A percentile compares a stretch with the other conserved stretches of the same genome.
Evolutionary conservation across 305 asterid genomes (phyloP).

Genomic region (Solanum chacoense): DNA sequence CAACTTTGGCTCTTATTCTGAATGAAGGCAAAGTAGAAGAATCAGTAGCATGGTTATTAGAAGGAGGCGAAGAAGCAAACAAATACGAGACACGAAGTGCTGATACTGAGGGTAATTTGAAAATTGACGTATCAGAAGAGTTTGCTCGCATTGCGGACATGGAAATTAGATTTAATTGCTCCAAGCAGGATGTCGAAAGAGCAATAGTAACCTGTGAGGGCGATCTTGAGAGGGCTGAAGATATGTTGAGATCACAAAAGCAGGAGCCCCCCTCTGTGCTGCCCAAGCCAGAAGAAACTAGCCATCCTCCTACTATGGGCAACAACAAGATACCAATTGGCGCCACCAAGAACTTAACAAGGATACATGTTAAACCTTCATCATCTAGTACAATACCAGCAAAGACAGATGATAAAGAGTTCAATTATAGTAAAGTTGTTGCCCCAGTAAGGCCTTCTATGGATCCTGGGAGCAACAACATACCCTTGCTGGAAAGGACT

Average conservation of each 20-base stretch:
- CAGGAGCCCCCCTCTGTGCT: constrained; percentile 41
- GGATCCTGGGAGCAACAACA: constrained; percentile 35
- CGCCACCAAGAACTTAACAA: constrained; percentile 19
- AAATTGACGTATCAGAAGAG: constrained; percentile 77
- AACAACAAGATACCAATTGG: constrained; percentile 25
- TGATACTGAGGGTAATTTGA: constrained; percentile 52
- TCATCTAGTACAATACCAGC: constrained; percentile 28
- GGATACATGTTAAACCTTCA: constrained; percentile 20
- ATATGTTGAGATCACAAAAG: constrained; percentile 45
- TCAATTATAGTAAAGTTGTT: constrained; percentile 38
- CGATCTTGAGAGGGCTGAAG: constrained; percentile 74
- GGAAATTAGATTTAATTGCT: constrained; percentile 49
- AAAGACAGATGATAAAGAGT: constrained; percentile 54
- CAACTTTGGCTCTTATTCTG: constrained; percentile 77
- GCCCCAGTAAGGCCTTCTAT: constrained; percentile 28
- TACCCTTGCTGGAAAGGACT: constrained; percentile 37
- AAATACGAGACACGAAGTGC: constrained; percentile 27
- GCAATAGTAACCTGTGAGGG: constrained; percentile 72
- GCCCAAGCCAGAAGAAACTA: constrained; percentile 47
- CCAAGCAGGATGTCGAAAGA: constrained; percentile 81
- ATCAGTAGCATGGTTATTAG: constrained; percentile 77
- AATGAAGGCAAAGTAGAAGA: constrained; percentile 86
- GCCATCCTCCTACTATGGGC: constrained; percentile 27
- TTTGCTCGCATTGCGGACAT: constrained; percentile 52
- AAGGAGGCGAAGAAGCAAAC: constrained; percentile 53